These are phyloP conservation scores for Elsinoe fawcettii DNA, from an alignment of 2,329 filamentous ascomycete genomes.

Conservation along the genomic window DNA sequence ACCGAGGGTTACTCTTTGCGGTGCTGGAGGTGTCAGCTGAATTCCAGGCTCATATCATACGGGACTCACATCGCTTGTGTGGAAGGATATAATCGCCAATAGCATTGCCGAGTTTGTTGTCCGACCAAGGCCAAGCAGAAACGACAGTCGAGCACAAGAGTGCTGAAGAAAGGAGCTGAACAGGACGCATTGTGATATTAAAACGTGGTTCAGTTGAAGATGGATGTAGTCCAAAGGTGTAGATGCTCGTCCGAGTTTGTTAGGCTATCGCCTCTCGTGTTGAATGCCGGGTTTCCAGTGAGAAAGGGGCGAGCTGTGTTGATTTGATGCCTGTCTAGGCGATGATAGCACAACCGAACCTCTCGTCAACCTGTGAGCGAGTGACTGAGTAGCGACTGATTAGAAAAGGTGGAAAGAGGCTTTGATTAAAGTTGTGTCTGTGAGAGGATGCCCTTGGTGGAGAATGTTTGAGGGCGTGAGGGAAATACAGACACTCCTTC, in stretches of 20 bases:
- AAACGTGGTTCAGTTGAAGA: neutral
- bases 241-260: neutral
- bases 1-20: constrained; percentile 21
- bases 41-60: neutral
- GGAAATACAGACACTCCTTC: constrained; percentile 1
- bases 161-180: constrained; percentile 26
- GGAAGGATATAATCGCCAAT: constrained; percentile 20
- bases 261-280: constrained; percentile 7
- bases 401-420: neutral
- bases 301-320: neutral
- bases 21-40: constrained; percentile 12
- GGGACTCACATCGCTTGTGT: constrained; percentile 2
- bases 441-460: neutral
- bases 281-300: neutral
- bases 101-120: constrained; percentile 24
- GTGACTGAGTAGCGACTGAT: constrained; percentile 10
- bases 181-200: constrained; percentile 28
- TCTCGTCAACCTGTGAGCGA: neutral
- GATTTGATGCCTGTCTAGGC: neutral
- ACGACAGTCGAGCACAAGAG: constrained; percentile 27
- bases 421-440: neutral
- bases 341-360: neutral
- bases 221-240: neutral
- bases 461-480: constrained; percentile 4
- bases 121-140: constrained; percentile 23